Base-by-base conservation (phyloP, 805 yeast species). In the Suhomyces xylopsoci region DNA sequence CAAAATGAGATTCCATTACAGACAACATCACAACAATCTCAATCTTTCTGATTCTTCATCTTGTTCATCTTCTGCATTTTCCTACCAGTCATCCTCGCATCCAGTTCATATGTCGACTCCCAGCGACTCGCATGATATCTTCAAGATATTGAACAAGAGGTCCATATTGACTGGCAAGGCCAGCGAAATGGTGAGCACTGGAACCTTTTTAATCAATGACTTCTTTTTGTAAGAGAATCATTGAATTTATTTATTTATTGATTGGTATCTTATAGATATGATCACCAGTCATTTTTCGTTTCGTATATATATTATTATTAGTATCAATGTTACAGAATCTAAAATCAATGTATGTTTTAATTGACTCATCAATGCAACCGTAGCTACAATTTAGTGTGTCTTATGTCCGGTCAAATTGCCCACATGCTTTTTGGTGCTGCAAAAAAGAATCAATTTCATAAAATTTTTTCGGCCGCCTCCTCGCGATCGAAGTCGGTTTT, bases 171-270 rank as follows among this genome's bases (percentile, higher is more conserved):
- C 70, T 28, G 79, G 79, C 45, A 70, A 66, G 55, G 76, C 77
- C 50, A 71, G 76, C 52, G 79, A 74, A 62, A 75, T 74, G 75
- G 70, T 76, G 51, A 69, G 78, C 49, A 65, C 72, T 26, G 71
- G 76, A 24, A 73, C 68, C 46, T 71, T 76, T 52, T 59, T 74
- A 55, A 69, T 75, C 57, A 73, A 73, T 56, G 80, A 76, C 52
- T 75, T 75, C 55, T 71, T 74, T 60, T 69, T 74, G 55, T 75
- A 63, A 65, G 19, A 24, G 45, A 42, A n/a, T 7, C 14, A 1
- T 9, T 26, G 28, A 10, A 1, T 26, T 26, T 2, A n/a, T 38
- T 19, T 38, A 38, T 38, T 38, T 38, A 38, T 38, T 38, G 42
- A 19, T 38, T 38, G 42, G 5, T 38, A 38, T 38, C 17, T 38